Evolutionary conservation across 352 stramenopile genomes (phyloP).

Genomic region (Globisporangium nagaii): DNA sequence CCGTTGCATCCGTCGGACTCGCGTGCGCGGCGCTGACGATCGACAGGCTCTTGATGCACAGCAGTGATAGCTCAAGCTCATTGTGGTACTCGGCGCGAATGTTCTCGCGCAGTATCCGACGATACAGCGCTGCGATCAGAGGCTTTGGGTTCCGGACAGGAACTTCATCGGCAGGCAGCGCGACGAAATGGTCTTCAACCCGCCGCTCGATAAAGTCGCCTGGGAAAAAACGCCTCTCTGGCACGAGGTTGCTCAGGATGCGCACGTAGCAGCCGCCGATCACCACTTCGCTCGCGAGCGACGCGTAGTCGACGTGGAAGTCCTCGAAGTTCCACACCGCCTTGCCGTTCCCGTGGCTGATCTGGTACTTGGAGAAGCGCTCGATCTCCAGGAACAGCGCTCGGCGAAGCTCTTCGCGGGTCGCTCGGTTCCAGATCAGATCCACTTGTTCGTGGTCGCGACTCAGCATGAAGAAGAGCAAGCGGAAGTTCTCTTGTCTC

Average conservation of each 20-base stretch:
- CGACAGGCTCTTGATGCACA: constrained; percentile 56
- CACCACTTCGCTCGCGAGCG: constrained; percentile 77
- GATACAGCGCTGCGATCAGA: constrained; percentile 60
- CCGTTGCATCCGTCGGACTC: constrained; percentile 21
- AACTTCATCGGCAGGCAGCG: constrained; percentile 48
- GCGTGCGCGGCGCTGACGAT: constrained; percentile 57
- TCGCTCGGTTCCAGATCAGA: constrained; percentile 92
- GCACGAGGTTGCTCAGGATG: constrained; percentile 39
- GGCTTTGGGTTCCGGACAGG: constrained; percentile 39
- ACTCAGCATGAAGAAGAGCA: constrained; percentile 93
- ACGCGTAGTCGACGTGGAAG: constrained; percentile 90
- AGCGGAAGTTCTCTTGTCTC: constrained; percentile 89
- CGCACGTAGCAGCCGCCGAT: constrained; percentile 91
- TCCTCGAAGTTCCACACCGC: constrained; percentile 96
- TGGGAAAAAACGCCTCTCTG: constrained; percentile 37
- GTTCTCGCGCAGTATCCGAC: constrained; percentile 71
- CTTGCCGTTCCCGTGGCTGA: constrained; percentile 52
- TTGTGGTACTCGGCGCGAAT: constrained; percentile 61
- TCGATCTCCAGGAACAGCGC: constrained; percentile 85
- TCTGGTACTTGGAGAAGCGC: constrained; percentile 70
- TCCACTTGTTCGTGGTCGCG: constrained; percentile 90
- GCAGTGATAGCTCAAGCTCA: constrained; percentile 53
- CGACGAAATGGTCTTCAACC: constrained; percentile 48
- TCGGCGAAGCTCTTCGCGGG: constrained; percentile 83
- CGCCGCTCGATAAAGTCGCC: constrained; percentile 19